Evolutionary conservation across 805 yeast genomes (phyloP), one percentile per base, ranked within the genome.

Genomic region (Cyberlindnera mycetangii): DNA sequence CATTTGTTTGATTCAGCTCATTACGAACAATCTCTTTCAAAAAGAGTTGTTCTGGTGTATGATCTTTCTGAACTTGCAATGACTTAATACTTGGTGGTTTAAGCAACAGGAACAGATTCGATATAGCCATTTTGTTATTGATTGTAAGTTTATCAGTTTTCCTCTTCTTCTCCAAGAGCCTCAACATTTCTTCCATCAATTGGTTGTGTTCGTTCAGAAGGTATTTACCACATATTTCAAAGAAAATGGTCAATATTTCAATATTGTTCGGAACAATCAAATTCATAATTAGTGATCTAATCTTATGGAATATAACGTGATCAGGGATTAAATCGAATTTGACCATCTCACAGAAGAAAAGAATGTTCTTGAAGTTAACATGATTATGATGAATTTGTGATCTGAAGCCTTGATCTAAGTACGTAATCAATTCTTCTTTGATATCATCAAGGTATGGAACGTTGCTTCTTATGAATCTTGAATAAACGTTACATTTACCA

Each of bases 281-380:
- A 41, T 75, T 74, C 43, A 78, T 55, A 2, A 85, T 75, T 51
- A 87, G 65, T 2, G 73, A 65, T 54, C 88, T 71, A 37, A 89
- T 72, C 58, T 83, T 85, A 61, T 89, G 90, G 59, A 88, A 84
- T 11, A 83, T 69, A 46, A 83, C 71, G 61, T 80, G 82, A n/a
- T 72, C 67, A 0, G 95, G 92, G 14, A 89, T 70, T 48, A 89
- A 62, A 52, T 76, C 79, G 60, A 89, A 89, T 58, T 86, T 88
- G 25, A 84, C 77, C 66, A 89, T 68, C 56, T 90, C 97, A 39
- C 80, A 68, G 52, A 86, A 81, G 53, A 85, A 83, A 18, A 74
- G 70, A 30, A 86, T 74, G 51, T 74, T 78, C 51, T 71, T 74
- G 52, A 80, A 76, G 50, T 78, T 78, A 39, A 83, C 62, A 16